Evolutionary conservation across 768 basidiomycete species (phyloP).

Genomic region (Ramaria sp.): DNA sequence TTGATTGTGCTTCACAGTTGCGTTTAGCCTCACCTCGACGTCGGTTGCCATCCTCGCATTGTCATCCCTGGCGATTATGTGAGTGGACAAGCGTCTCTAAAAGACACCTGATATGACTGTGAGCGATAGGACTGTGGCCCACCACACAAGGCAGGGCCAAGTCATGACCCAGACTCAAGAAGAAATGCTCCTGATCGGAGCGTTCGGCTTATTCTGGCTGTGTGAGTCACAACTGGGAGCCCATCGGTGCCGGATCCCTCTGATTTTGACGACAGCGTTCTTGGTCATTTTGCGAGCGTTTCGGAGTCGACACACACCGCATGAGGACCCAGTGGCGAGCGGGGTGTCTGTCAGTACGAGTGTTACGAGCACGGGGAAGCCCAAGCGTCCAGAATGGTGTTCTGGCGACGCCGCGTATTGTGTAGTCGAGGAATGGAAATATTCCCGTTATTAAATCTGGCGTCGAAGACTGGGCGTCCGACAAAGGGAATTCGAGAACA

Average conservation of each 20-base stretch:
- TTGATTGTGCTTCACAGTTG: conserved; percentile 4
- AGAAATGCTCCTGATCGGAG: conserved; percentile 60
- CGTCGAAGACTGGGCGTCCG: too few relatives aligned
- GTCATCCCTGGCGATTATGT: conserved; percentile 56
- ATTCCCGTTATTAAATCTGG: conserved; percentile 15
- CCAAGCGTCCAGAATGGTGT: conserved; percentile 39
- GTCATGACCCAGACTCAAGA: conserved; percentile 62
- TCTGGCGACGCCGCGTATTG: conserved; percentile 52
- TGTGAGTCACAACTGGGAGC: conserved; percentile 33
- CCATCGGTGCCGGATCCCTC: background rate
- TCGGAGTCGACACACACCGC: conserved; percentile 19
- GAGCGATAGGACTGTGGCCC: conserved; percentile 48
- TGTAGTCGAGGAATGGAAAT: conserved; percentile 61
- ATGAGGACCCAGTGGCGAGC: conserved; percentile 13
- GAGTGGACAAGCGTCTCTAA: conserved; percentile 16
- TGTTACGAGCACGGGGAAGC: conserved; percentile 2
- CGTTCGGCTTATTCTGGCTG: conserved; percentile 67
- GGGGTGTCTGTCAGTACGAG: conserved; percentile 6
- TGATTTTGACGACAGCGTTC: conserved; percentile 21
- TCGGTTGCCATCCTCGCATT: conserved; percentile 61
- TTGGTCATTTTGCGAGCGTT: conserved; percentile 32
- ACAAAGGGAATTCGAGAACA: background rate
- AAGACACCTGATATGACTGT: background rate
- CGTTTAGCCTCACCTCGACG: conserved; percentile 58
- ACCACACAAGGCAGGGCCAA: conserved; percentile 51